A percentile compares a stretch with the other conserved stretches of the same genome.
These are phyloP conservation scores for Coemansia sp. DNA, from an alignment of 192 early-diverging fungal genomes.

Conservation along the genomic window DNA sequence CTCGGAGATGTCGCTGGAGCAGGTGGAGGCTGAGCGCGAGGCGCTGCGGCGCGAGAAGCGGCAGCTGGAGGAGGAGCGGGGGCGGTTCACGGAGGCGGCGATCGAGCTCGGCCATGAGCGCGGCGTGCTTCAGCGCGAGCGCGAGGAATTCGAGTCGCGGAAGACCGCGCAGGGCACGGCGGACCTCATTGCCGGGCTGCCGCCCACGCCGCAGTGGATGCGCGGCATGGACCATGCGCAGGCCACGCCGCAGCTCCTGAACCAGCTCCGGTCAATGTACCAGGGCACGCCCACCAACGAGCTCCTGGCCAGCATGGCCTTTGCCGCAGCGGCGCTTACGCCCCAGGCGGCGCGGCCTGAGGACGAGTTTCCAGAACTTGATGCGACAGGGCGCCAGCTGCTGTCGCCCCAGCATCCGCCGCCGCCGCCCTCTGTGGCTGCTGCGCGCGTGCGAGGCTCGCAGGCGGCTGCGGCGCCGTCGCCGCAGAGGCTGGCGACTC, in stretches of 20 bases:
- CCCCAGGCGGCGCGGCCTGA: neutral
- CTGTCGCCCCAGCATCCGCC: neutral
- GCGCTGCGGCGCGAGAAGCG: slow-evolving; percentile 53
- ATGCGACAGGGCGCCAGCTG: neutral
- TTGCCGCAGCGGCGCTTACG: neutral
- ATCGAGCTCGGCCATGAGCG: slow-evolving; percentile 73
- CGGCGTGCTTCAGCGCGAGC: slow-evolving; percentile 45
- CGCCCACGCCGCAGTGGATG: slow-evolving; percentile 55
- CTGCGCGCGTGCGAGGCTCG: neutral
- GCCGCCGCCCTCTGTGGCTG: neutral
- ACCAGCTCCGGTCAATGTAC: slow-evolving; percentile 29
- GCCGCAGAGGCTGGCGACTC: neutral
- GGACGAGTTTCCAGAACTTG: slow-evolving; percentile 29
- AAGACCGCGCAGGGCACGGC: slow-evolving; percentile 9
- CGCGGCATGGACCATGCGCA: slow-evolving; percentile 25
- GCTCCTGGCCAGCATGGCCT: slow-evolving; percentile 38
- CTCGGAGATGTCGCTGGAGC: slow-evolving; percentile 53
- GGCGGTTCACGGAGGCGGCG: slow-evolving; percentile 71
- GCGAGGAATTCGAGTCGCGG: slow-evolving; percentile 26
- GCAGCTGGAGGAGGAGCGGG: slow-evolving; percentile 66
- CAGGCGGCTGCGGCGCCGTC: neutral
- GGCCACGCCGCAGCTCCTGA: slow-evolving; percentile 42
- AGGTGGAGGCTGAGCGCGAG: slow-evolving; percentile 52
- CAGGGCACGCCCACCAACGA: slow-evolving; percentile 40
- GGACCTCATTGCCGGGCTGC: slow-evolving; percentile 33